phyloP scores from a whole-genome alignment of 441 rosid genomes.

The Sinapis alba region DNA sequence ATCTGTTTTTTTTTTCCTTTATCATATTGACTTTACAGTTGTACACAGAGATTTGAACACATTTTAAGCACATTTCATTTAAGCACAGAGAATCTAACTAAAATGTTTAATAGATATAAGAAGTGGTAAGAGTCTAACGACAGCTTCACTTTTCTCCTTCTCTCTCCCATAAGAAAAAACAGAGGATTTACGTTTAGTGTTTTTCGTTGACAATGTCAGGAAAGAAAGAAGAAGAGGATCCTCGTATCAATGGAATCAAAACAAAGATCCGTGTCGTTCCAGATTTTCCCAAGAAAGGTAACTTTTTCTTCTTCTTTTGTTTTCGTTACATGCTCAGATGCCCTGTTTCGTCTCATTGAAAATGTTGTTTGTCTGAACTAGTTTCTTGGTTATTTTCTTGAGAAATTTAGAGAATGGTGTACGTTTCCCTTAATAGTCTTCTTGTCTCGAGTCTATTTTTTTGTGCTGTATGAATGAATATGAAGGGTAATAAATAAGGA shows the following conservation, averaged over 20 bases:
- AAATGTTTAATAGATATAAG: slow-evolving; percentile 15
- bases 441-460: neutral
- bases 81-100: slow-evolving; percentile 16
- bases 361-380: slow-evolving; percentile 10
- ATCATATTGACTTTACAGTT: slow-evolving; percentile 18
- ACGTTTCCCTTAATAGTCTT: neutral
- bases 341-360: slow-evolving; percentile 17
- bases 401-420: neutral
- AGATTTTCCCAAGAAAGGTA: slow-evolving; percentile 42
- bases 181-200: slow-evolving; percentile 10
- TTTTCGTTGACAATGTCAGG: slow-evolving; percentile 68
- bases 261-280: slow-evolving; percentile 95
- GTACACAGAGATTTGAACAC: slow-evolving; percentile 21
- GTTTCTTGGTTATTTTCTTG: neutral
- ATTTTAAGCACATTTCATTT: slow-evolving; percentile 32
- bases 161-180: slow-evolving; percentile 17
- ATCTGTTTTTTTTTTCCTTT: neutral
- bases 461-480: neutral
- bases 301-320: slow-evolving; percentile 1
- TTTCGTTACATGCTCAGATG: neutral
- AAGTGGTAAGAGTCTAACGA: slow-evolving; percentile 12
- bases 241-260: slow-evolving; percentile 81
- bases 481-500: neutral
- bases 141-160: slow-evolving; percentile 27
- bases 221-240: slow-evolving; percentile 63